Evolutionary conservation across 1,284 basidiomycete genomes (phyloP).

Genomic region (Inonotus hispidus): DNA sequence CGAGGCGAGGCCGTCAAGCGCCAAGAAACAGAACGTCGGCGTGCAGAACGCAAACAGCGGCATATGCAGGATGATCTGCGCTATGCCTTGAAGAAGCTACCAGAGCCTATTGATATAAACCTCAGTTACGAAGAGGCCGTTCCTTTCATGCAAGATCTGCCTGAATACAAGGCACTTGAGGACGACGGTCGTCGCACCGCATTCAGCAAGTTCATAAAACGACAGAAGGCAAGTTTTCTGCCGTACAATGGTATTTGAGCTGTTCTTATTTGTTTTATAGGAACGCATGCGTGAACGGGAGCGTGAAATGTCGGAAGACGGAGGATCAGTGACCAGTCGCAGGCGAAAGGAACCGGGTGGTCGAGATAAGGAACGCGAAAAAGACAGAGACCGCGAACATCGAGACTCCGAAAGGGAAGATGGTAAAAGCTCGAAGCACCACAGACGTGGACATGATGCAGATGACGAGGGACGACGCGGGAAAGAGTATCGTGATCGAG

Average conservation of each 20-base stretch:
- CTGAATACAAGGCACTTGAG: conserved; percentile 79
- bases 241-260: not conserved
- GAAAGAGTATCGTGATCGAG: conserved; percentile 23
- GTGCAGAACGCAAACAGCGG: conserved; percentile 77
- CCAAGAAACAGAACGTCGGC: conserved; percentile 74
- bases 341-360: conserved; percentile 66
- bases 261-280: conserved; percentile 30
- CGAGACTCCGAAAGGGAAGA: conserved; percentile 33
- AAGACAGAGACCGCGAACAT: conserved; percentile 37
- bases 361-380: conserved; percentile 38
- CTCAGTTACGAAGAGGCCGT: conserved; percentile 73
- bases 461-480: conserved; percentile 22
- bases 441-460: conserved; percentile 12
- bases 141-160: conserved; percentile 70
- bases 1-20: conserved; percentile 66
- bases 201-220: conserved; percentile 79
- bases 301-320: conserved; percentile 67
- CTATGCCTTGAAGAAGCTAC: conserved; percentile 88
- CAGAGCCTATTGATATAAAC: conserved; percentile 72
- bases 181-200: conserved; percentile 75
- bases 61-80: conserved; percentile 93
- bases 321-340: conserved; percentile 68
- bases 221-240: conserved; percentile 63
- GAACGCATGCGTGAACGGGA: conserved; percentile 78
- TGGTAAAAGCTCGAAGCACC: conserved; percentile 14